Base-by-base conservation (phyloP, 2,329 filamentous ascomycete species). In the Cladobotryum mycophilum region DNA sequence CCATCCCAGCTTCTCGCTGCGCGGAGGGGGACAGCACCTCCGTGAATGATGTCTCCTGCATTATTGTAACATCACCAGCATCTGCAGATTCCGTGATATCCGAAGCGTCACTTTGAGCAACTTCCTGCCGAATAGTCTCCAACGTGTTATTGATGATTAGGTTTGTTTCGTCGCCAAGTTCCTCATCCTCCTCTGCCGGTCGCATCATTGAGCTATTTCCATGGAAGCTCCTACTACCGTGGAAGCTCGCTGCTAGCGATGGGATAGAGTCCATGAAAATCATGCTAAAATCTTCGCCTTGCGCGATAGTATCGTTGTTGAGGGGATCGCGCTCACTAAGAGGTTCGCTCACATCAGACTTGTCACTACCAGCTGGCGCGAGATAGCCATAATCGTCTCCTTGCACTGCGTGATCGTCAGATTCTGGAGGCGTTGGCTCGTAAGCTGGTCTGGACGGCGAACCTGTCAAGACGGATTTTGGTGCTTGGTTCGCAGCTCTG, bases 231-330 rank as follows among this genome's bases (percentile, higher is more conserved):
- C 25, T 33, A n/a, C 8, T 15, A 4, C 30, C n/a, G 14, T 36
- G 37, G 49, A 71, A 64, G 35, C 69, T 70, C 2, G 66, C 70
- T 35, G 74, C 73, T 49, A 80, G 67, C 0, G 76, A 78, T 2
- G 74, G 76, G 15, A 82, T 66, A 2, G 76, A 78, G 42, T 78
- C 72, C 53, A 80, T 71, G 33, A 77, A 76, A 50, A 81, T 81
- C 76, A 81, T 81, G 60, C 78, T 81, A 54, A 81, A 81, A 37
- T 76, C 75, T 53, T 81, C 78, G 14, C 68, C 72, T n/a, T 76
- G 70, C 4, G 70, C 69, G 43, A 76, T 69, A 0, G 70, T 76
- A 45, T 78, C 68, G 33, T 70, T 67, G 41, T 48, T 54, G 38
- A 46, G 50, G n/a, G 56, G 61, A 45, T 46, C 57, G 49, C 25